Base-by-base conservation (phyloP, 2,329 filamentous ascomycete species). In the Beauveria scarabaeidicola region DNA sequence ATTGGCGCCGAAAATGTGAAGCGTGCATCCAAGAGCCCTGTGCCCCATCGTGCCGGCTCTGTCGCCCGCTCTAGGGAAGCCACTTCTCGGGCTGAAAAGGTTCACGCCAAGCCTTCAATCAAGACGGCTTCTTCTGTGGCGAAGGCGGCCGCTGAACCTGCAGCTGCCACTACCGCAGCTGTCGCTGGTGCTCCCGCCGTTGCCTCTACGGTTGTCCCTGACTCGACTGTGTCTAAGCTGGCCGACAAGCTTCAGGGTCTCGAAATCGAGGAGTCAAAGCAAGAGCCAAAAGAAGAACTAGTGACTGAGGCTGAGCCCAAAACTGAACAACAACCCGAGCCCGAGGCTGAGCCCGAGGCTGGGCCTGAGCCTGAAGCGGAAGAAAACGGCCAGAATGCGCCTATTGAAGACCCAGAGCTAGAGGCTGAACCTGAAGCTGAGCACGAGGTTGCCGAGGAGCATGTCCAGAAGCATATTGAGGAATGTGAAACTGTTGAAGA, bases 21-120 rank as follows among this genome's bases (percentile, higher is more conserved):
- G 46, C 58, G 59, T 17, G 61, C 63, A 10, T 59, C 63, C 46
- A 72, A 68, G 62, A 67, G 65, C 53, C 59, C 64, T 2, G 63
- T 59, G 5, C 15, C 19, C 19, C 21, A 50, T 19, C 62, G 64
- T 15, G 53, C 59, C n/a, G 48, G 41, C 3, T 57, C 53, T 48
- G 50, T 43, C 21, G 50, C 57, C 13, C 50, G 50, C 19, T 48
- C 58, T 2, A 60, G 58, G 44, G 58, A 50, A 25, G 44, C 55
- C 3, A 52, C 36, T n/a, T 53, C 54, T 29, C 55, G 41, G 10
- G 29, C 60, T n/a, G 51, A 46, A n/a, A 52, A 52, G 11, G 11
- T 25, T 5, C 11, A 44, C 8, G n/a, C 55, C 5, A 61, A 51
- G 43, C 27, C 50, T 23, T 6, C 48, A 11, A 36, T n/a, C 8